phyloP scores from a whole-genome alignment of 768 basidiomycete species.

The Xerocomellus chrysenteron region DNA sequence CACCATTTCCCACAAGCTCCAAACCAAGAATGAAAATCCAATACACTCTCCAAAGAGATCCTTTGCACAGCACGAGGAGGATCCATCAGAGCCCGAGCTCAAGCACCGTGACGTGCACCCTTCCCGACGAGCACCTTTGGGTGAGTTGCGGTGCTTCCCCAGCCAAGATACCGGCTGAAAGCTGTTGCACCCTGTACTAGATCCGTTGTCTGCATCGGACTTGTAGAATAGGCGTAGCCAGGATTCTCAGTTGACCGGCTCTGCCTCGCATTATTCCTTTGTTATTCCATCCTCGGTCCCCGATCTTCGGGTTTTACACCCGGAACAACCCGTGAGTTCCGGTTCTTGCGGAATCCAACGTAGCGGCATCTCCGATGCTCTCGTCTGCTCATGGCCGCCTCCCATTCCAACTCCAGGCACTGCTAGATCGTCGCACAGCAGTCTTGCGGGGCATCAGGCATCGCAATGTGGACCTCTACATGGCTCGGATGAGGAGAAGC shows the following conservation, averaged over 20 bases:
- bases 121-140: constrained; percentile 20
- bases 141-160: constrained; percentile 20
- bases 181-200: constrained; percentile 13
- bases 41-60: constrained; percentile 21
- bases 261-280: constrained; percentile 10
- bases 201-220: constrained; percentile 27
- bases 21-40: constrained; percentile 12
- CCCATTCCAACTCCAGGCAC: neutral
- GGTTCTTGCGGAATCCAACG: constrained; percentile 8
- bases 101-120: constrained; percentile 18
- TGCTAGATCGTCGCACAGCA: neutral
- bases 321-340: constrained; percentile 11
- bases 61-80: constrained; percentile 18
- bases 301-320: constrained; percentile 13
- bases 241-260: constrained; percentile 1
- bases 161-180: neutral
- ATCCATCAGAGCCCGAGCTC: constrained; percentile 13
- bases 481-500: constrained; percentile 4
- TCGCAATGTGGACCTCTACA: constrained; percentile 7
- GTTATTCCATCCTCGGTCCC: constrained; percentile 3
- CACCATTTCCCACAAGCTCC: neutral
- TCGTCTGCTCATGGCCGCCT: constrained; percentile 29
- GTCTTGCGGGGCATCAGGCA: constrained; percentile 2
- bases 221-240: constrained; percentile 17
- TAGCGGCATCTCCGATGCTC: constrained; percentile 2